Evolutionary conservation across 805 yeast genomes (phyloP), one percentile per base, ranked within the genome.

Genomic region (Brettanomyces anomalus): DNA sequence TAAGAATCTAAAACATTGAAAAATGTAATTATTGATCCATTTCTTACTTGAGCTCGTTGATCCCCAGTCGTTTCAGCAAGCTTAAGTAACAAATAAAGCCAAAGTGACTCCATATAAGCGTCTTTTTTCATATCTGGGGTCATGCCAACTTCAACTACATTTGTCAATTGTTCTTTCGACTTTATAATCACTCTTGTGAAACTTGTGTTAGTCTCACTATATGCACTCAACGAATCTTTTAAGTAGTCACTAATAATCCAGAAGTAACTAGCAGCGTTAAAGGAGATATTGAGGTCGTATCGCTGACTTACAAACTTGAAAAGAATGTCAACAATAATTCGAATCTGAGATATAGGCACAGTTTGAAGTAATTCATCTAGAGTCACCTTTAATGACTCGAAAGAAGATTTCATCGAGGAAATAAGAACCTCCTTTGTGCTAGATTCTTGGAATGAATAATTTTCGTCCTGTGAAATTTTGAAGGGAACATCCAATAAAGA

Each of bases 221-320:
- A 15, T 10, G 26, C 6, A 16, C 15, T 33, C 4, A 58, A 45
- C 33, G 54, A 60, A 4, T 61, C 63, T 42, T 78, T 70, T 35
- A 81, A 61, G 45, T 79, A 78, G 53, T 93, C 97, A 51, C 96
- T 85, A 3, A 93, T 77, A 14, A 84, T 60, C 97, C 97, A 90
- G 55, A 88, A 89, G 50, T 88, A 84, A 51, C 96, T 85, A 7
- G 88, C 84, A 0, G 96, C 81, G 39, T 95, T 85, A 57, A 90
- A 88, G 0, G 97, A 85, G 17, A 87, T 85, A 58, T 90, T 90
- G 49, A 90, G 60, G 50, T 90, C 96, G 48, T 67, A 68, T 1
- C 60, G 64, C 54, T 93, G 97, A 2, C 71, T 62, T 30, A 86
- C 80, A 60, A 86, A 90, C 47, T 77, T 74, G 52, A 71, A 74